These are phyloP conservation scores for Aspergillus pseudonomiae DNA, from an alignment of 2,329 filamentous ascomycete genomes.

Conservation along the genomic window DNA sequence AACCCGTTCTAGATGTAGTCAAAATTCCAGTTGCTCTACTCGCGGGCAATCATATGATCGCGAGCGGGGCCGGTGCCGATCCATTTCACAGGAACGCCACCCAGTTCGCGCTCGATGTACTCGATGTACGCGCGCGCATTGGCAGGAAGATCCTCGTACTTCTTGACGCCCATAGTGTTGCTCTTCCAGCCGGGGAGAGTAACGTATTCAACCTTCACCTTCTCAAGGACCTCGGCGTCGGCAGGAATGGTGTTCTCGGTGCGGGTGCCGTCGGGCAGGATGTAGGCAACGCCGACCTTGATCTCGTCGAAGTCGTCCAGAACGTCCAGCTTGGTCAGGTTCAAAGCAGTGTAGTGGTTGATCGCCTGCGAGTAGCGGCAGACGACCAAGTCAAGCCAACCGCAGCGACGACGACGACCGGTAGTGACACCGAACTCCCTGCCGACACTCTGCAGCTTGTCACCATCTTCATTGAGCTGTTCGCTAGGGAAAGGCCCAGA, in stretches of 20 bases:
- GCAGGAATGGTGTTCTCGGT: slow-evolving; percentile 60
- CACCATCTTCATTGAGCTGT: slow-evolving; percentile 59
- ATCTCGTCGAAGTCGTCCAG: slow-evolving; percentile 66
- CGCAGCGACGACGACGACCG: slow-evolving; percentile 64
- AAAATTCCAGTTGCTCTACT: slow-evolving; percentile 12
- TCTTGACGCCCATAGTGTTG: slow-evolving; percentile 59
- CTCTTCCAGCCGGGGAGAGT: slow-evolving; percentile 65
- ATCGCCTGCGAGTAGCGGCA: slow-evolving; percentile 63
- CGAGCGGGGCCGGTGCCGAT: slow-evolving; percentile 65
- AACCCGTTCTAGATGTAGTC: not conserved
- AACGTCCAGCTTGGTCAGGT: slow-evolving; percentile 67
- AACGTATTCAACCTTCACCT: slow-evolving; percentile 61
- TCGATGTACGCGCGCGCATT: slow-evolving; percentile 64
- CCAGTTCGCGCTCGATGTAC: slow-evolving; percentile 61
- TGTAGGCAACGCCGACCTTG: slow-evolving; percentile 63
- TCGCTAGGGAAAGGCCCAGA: slow-evolving; percentile 67
- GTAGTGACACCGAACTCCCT: slow-evolving; percentile 62
- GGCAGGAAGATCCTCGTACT: slow-evolving; percentile 59
- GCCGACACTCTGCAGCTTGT: slow-evolving; percentile 60
- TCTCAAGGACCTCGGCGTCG: slow-evolving; percentile 54
- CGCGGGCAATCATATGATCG: slow-evolving; percentile 63
- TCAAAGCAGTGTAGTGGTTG: slow-evolving; percentile 58
- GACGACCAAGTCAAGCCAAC: slow-evolving; percentile 68
- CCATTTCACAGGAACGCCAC: slow-evolving; percentile 62
- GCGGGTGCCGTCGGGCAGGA: slow-evolving; percentile 52